Evolutionary conservation across 257 asterid genomes (phyloP).

Genomic region (Solanum tarapatanum): DNA sequence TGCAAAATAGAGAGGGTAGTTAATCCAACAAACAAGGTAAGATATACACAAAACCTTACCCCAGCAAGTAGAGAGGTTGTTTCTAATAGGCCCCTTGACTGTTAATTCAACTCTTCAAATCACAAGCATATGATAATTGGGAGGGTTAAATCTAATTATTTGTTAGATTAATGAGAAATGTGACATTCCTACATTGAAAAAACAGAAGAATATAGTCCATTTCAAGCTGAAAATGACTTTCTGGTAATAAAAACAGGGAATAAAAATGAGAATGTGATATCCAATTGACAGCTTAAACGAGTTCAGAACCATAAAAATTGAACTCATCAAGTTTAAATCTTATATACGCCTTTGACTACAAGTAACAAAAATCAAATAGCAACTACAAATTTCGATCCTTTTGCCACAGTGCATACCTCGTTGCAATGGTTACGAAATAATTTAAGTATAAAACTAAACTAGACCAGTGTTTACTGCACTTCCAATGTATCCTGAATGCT

Average conservation of each 20-base stretch:
- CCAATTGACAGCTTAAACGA: background rate
- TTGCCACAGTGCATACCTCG: background rate
- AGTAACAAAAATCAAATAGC: background rate
- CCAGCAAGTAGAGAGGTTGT: background rate
- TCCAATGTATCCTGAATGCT: background rate
- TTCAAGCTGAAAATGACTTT: background rate
- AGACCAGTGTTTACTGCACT: background rate
- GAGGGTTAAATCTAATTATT: background rate
- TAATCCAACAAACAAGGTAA: background rate
- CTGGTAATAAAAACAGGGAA: background rate
- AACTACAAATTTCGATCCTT: background rate
- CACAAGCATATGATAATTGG: background rate
- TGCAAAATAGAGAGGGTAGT: background rate
- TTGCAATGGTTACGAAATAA: background rate
- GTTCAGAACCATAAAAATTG: background rate
- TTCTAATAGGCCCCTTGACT: background rate
- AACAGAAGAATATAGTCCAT: background rate
- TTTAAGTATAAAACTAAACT: background rate
- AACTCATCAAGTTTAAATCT: background rate
- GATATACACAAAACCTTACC: background rate
- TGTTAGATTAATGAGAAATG: background rate
- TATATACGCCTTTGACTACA: background rate
- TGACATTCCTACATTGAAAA: background rate
- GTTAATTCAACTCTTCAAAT: background rate
- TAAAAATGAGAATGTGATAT: background rate